phyloP scores from a whole-genome alignment of 2,329 filamentous ascomycete species.

The Stagonosporopsis cucurbitacearum region DNA sequence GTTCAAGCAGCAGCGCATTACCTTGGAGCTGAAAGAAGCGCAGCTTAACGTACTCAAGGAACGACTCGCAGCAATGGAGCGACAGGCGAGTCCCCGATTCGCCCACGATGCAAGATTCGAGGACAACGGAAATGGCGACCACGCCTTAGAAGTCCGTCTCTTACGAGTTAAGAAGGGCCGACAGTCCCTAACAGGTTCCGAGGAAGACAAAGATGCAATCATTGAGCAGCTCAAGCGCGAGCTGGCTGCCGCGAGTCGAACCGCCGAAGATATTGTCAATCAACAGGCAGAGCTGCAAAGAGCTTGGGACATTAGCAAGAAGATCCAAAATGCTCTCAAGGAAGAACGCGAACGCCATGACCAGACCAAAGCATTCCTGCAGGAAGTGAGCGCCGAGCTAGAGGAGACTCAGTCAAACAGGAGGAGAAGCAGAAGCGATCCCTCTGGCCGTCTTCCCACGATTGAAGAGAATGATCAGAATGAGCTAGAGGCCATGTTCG shows the following conservation, averaged over 20 bases:
- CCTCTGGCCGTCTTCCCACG: conserved; percentile 34
- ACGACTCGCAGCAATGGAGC: conserved; percentile 35
- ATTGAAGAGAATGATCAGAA: conserved; percentile 44
- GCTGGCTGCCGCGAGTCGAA: conserved; percentile 26
- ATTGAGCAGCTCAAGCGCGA: conserved; percentile 40
- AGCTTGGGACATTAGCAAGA: conserved; percentile 42
- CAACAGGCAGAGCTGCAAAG: conserved; percentile 40
- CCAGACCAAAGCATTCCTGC: conserved; percentile 35
- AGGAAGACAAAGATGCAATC: conserved; percentile 38
- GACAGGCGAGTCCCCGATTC: conserved; percentile 24
- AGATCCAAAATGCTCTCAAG: conserved; percentile 35
- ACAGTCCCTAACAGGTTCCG: conserved; percentile 24
- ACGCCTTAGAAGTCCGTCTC: conserved; percentile 42
- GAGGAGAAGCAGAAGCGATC: conserved; percentile 20
- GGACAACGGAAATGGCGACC: conserved; percentile 28
- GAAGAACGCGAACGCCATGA: conserved; percentile 37
- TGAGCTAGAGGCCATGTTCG: conserved; percentile 47
- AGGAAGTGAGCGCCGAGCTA: conserved; percentile 28
- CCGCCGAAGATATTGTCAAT: conserved; percentile 33
- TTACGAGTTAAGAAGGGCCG: conserved; percentile 39
- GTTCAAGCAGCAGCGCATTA: conserved; percentile 33
- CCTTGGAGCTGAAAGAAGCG: conserved; percentile 40
- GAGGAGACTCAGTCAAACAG: conserved; percentile 19
- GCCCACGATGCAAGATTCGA: conserved; percentile 20
- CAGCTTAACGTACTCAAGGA: conserved; percentile 41